phyloP scores from a whole-genome alignment of 2,329 filamentous ascomycete genomes.

The Myotisia sp. region DNA sequence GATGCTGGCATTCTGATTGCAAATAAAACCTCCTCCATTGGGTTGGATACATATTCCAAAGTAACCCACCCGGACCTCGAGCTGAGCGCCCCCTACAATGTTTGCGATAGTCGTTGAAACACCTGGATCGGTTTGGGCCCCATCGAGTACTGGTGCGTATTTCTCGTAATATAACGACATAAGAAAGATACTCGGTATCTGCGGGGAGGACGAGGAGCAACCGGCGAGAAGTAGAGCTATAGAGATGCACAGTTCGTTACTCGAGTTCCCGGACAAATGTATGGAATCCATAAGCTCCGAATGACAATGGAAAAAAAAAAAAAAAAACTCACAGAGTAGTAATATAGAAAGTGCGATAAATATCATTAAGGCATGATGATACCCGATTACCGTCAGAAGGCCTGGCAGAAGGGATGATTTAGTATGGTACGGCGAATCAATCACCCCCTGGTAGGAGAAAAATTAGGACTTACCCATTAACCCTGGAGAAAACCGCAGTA shows the following conservation, averaged over 20 bases:
- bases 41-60: constrained; percentile 95
- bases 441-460: too few species aligned
- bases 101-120: constrained; percentile 74
- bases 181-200: constrained; percentile 92
- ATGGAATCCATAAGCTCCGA: too few species aligned
- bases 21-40: constrained; percentile 80
- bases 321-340: constrained; percentile 65
- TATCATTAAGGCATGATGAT: constrained; percentile 91
- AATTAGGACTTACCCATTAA: too few species aligned
- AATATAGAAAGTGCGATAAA: constrained; percentile 88
- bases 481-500: too few species aligned
- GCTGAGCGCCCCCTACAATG: constrained; percentile 68
- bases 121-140: constrained; percentile 80
- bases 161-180: constrained; percentile 93
- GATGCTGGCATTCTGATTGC: constrained; percentile 91
- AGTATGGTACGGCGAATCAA: too few species aligned
- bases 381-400: constrained; percentile 48
- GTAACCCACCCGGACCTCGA: constrained; percentile 90
- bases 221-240: constrained; percentile 81
- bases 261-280: too few species aligned
- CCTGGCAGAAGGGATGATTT: too few species aligned
- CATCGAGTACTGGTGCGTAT: constrained; percentile 68
- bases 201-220: constrained; percentile 88
- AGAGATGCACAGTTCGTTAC: too few species aligned
- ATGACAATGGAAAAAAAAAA: too few species aligned